Evolutionary conservation across 768 basidiomycete species (phyloP), one percentile per base, ranked within the genome.

Genomic region (Podaxis sp.): DNA sequence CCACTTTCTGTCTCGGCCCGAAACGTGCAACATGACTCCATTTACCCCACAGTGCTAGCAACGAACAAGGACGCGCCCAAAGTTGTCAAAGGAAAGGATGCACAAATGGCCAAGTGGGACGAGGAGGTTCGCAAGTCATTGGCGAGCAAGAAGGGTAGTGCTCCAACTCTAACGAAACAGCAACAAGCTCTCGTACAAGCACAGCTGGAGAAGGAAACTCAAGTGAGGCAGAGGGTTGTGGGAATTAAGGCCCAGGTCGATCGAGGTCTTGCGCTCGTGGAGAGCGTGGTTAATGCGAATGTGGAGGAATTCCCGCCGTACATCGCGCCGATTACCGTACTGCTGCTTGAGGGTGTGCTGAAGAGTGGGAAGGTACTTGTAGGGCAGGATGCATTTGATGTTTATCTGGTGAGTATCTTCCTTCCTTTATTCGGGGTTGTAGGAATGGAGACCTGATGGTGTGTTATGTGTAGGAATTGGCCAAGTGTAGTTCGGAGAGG

Each of bases 31-130:
- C 46, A 62, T 62, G 20, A 24, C 20, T 3, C 13, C 33, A n/a
- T 11, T 36, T 55, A 22, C n/a, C 38, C 60, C 48, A 11, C 67
- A 93, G 92, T 92, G 2, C 76, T 95, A 13, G 78, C 87, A 10
- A 75, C 80, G 2, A 84, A 83, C 60, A 90, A 89, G 68, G 80
- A 78, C 0, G 79, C 82, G 3, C 77, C 66, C 69, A 52, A 77
- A 71, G 75, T 75, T 3, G 82, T 76, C 66, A 96, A 96, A 71
- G 91, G 93, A 13, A 98, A 97, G 68, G 90, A 88, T 62, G 86
- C 90, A 4, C 93, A 93, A 38, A 90, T 96, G 13, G 90, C 93
- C 17, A 89, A 93, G 69, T 99, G 96, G 96, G 97, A 99, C 65
- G 90, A 88, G 28, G 96, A 99, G 64, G 78, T 96, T n/a, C 86